These are phyloP conservation scores for Mycena capillaripes DNA, from an alignment of 768 basidiomycete species.

Conservation along the genomic window DNA sequence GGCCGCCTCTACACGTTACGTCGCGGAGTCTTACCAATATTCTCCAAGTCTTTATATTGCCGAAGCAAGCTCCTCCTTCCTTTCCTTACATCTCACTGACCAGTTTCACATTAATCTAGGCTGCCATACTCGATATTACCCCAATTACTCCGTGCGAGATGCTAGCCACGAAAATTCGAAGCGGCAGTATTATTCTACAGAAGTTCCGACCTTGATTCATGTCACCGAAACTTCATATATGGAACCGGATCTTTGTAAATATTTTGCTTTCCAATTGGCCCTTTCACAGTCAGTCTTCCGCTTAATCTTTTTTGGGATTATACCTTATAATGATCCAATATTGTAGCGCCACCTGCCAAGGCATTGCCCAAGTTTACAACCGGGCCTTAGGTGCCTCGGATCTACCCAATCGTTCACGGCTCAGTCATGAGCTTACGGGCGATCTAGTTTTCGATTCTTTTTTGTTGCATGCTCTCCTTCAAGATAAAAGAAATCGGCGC, in stretches of 20 bases:
- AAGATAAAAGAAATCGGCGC: neutral
- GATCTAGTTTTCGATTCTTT: constrained; percentile 3
- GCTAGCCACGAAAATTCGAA: neutral
- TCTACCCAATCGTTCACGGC: neutral
- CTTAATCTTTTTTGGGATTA: neutral
- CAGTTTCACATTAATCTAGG: neutral
- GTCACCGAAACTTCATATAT: neutral
- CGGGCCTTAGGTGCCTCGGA: neutral
- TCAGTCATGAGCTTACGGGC: neutral
- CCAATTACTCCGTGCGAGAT: constrained; percentile 5
- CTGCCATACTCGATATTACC: constrained; percentile 22
- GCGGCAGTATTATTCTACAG: neutral
- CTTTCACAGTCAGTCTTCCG: neutral
- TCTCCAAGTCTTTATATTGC: constrained; percentile 14
- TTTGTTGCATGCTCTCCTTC: neutral
- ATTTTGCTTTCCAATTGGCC: constrained; percentile 2
- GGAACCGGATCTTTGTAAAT: neutral
- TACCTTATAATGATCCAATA: too few species aligned
- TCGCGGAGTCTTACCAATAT: constrained; percentile 17
- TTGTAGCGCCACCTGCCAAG: neutral
- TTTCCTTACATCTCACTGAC: too few species aligned
- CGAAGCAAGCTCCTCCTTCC: neutral
- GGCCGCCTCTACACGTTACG: neutral
- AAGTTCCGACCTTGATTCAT: neutral
- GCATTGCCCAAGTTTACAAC: constrained; percentile 15